phyloP scores from a whole-genome alignment of 441 rosid species.

The Corymbia calophylla region DNA sequence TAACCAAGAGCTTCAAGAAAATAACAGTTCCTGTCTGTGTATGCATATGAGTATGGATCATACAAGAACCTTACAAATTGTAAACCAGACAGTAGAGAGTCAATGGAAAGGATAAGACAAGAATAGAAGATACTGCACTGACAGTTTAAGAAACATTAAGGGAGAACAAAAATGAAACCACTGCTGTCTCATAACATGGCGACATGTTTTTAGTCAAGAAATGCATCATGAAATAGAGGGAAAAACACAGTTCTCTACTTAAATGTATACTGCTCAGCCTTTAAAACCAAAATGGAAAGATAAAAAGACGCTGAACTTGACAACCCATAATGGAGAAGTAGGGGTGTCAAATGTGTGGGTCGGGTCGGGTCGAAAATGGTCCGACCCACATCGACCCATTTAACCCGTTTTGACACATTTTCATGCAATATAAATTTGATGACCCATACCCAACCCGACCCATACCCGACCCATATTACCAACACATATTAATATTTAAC shows the following conservation, averaged over 20 bases:
- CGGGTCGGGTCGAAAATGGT: no score
- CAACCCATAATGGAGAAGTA: not conserved
- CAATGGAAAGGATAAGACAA: not conserved
- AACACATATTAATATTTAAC: no score
- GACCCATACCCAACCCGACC: no score
- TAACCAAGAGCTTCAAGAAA: not conserved
- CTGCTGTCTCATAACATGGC: not conserved
- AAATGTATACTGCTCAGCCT: not conserved
- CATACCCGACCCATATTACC: no score
- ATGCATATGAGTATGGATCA: not conserved
- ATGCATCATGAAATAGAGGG: not conserved
- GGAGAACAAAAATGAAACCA: not conserved
- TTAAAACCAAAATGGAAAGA: not conserved
- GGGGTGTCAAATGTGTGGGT: no score
- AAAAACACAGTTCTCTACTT: not conserved
- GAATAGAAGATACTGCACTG: not conserved
- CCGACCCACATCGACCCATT: no score
- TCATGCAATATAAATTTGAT: no score
- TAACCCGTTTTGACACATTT: no score
- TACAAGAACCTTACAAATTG: not conserved
- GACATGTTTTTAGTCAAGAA: not conserved
- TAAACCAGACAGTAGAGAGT: not conserved
- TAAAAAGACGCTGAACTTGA: not conserved
- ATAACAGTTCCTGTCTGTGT: not conserved
- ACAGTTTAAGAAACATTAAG: not conserved